Evolutionary conservation across 1,284 basidiomycete genomes (phyloP).

Genomic region (Omphalotus olearius): DNA sequence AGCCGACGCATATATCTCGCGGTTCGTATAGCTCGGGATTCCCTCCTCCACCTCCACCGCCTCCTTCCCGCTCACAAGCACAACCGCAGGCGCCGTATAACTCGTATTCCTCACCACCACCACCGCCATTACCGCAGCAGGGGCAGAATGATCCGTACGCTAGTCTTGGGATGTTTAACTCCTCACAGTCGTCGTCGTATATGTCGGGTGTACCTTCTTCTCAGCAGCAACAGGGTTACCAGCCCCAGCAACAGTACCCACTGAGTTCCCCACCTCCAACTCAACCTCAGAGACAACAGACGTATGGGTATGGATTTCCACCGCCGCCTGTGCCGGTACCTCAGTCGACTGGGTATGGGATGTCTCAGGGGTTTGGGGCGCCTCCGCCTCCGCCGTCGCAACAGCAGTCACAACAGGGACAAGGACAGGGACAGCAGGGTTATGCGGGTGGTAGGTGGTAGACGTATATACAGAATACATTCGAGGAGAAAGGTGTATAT

Average conservation of each 20-base stretch:
- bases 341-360: not conserved
- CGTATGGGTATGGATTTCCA: slow-evolving; percentile 9
- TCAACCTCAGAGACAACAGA: slow-evolving; percentile 6
- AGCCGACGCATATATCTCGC: slow-evolving; percentile 19
- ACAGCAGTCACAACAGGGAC: not conserved
- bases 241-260: slow-evolving; percentile 1
- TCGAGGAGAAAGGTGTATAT: no score
- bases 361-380: not conserved
- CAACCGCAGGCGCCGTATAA: slow-evolving; percentile 32
- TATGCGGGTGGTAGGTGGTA: no score
- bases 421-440: no score
- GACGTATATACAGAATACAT: no score
- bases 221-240: slow-evolving; percentile 10
- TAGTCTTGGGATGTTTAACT: slow-evolving; percentile 39
- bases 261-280: slow-evolving; percentile 12
- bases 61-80: slow-evolving; percentile 12
- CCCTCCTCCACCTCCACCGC: slow-evolving; percentile 20
- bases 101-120: slow-evolving; percentile 30
- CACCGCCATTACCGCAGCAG: slow-evolving; percentile 24
- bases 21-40: slow-evolving; percentile 19
- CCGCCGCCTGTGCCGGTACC: no score
- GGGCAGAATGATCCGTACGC: slow-evolving; percentile 47
- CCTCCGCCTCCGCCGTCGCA: slow-evolving; percentile 1
- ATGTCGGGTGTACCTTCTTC: not conserved
- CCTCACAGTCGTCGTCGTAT: slow-evolving; percentile 5